These are phyloP conservation scores for Giardia muris DNA, from an alignment of 208 protist species.

Conservation along the genomic window DNA sequence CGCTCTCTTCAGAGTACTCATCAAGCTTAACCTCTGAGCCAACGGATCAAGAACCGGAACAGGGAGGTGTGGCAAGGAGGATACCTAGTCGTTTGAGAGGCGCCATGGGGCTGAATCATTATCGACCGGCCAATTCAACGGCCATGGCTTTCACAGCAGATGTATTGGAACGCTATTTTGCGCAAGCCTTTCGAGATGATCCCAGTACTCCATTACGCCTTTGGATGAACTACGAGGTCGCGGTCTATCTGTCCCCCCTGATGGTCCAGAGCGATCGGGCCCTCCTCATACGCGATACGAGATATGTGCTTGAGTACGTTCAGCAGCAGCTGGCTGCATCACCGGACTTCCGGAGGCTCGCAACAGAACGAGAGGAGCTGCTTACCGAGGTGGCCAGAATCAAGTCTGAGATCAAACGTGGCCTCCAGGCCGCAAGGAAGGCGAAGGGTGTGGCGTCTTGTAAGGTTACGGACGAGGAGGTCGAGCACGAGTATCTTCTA, in stretches of 20 bases:
- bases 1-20: too few relatives aligned
- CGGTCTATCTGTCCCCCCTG: not conserved
- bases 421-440: not conserved
- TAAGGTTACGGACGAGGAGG: not conserved
- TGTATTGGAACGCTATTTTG: too few relatives aligned
- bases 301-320: not conserved
- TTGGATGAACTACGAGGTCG: not conserved
- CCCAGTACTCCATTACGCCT: too few relatives aligned
- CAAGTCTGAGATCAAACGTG: not conserved
- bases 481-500: not conserved
- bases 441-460: not conserved
- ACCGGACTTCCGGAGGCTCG: not conserved
- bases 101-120: too few relatives aligned
- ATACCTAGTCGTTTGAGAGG: too few relatives aligned
- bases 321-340: not conserved
- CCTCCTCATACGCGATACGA: not conserved
- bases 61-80: too few relatives aligned
- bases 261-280: not conserved
- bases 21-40: too few relatives aligned
- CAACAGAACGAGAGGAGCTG: not conserved
- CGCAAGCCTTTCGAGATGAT: too few relatives aligned
- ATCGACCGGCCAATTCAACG: too few relatives aligned
- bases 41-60: too few relatives aligned
- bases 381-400: not conserved
- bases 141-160: too few relatives aligned